phyloP scores from a whole-genome alignment of 202 grass and related monocot genomes.

The Cymbopogon flexuosus region DNA sequence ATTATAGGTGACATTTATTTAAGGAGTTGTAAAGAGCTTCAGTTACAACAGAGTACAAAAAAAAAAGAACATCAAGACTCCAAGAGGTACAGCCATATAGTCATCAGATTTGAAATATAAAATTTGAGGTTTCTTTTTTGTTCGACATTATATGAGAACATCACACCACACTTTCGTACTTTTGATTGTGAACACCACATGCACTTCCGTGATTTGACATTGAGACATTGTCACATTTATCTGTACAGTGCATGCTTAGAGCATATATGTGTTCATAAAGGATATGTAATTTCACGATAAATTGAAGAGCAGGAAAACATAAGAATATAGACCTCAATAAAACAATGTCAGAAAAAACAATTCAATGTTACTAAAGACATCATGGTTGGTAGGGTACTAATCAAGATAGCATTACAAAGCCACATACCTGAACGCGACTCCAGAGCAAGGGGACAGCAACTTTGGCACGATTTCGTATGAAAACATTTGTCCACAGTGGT shows the following conservation, averaged over 20 bases:
- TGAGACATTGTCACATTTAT: background rate
- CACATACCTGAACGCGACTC: slow-evolving; percentile 95
- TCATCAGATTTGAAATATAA: slow-evolving; percentile 19
- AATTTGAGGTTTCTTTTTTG: background rate
- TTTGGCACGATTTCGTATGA: slow-evolving; percentile 85
- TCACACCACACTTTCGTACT: background rate
- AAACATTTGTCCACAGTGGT: slow-evolving; percentile 99
- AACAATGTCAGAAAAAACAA: background rate
- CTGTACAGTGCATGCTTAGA: background rate
- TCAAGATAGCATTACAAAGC: slow-evolving; percentile 19
- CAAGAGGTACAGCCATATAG: background rate
- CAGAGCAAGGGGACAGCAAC: slow-evolving; percentile 92
- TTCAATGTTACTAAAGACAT: slow-evolving; percentile 19
- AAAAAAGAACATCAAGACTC: slow-evolving; percentile 1
- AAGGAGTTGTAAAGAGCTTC: slow-evolving; percentile 18
- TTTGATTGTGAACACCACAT: background rate
- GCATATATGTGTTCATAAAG: background rate
- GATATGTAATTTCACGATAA: slow-evolving; percentile 12
- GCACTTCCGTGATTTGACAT: background rate
- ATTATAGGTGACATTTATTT: background rate
- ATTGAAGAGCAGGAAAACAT: slow-evolving; percentile 3
- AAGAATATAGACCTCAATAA: background rate
- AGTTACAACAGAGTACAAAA: background rate
- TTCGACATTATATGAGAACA: slow-evolving; percentile 17
- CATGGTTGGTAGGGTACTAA: background rate